Evolutionary conservation across 257 asterid species (phyloP).

Genomic region (Pogostemon cablin): DNA sequence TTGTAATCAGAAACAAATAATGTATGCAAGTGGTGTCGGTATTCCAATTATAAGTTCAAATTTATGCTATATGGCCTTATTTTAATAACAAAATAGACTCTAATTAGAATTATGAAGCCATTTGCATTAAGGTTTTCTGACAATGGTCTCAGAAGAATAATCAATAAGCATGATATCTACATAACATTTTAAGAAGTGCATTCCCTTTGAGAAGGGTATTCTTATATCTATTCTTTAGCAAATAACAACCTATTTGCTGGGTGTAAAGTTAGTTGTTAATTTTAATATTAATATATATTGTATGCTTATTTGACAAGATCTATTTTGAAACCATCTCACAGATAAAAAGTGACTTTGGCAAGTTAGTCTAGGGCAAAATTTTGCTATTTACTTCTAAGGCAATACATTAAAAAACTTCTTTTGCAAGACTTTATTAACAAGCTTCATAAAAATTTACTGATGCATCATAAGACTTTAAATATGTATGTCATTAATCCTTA

Average conservation of each 20-base stretch:
- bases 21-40: not conserved
- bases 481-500: too few species aligned
- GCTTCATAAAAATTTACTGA: too few species aligned
- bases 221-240: not conserved
- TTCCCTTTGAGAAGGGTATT: not conserved
- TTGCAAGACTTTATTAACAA: too few species aligned
- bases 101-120: constrained; percentile 1
- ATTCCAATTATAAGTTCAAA: constrained; percentile 3
- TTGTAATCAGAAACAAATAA: not conserved
- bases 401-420: too few species aligned
- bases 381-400: too few species aligned
- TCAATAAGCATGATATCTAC: not conserved
- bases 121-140: not conserved
- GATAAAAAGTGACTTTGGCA: too few species aligned
- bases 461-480: too few species aligned
- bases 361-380: too few species aligned
- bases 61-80: not conserved
- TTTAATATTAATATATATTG: too few species aligned
- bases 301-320: not conserved
- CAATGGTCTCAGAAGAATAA: not conserved
- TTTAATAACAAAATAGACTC: not conserved
- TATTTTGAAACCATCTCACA: not conserved
- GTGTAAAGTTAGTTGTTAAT: constrained; percentile 3
- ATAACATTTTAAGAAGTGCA: constrained; percentile 3
- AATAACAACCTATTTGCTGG: not conserved